A percentile compares a stretch with the other conserved stretches of the same genome.
phyloP scores from a whole-genome alignment of 352 stramenopile species.

The Blastocystis sp. region DNA sequence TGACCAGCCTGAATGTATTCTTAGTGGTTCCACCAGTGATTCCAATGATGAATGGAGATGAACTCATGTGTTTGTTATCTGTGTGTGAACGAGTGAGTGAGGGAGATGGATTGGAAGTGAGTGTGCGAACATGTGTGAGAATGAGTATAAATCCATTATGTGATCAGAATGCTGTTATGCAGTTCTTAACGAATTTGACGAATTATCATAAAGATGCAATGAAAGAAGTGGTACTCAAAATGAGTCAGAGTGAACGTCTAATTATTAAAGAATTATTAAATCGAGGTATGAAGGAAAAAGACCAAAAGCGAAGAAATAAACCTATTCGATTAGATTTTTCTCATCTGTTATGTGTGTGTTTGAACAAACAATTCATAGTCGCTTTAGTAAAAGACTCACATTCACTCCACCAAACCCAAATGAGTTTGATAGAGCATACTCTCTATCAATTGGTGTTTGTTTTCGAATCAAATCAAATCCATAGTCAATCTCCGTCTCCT shows the following conservation, averaged over 20 bases:
- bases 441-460: constrained; percentile 73
- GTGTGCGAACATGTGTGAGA: background rate
- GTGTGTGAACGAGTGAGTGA: background rate
- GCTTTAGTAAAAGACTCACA: constrained; percentile 69
- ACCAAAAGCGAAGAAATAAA: too few relatives aligned
- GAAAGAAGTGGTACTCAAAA: too few relatives aligned
- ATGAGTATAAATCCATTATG: background rate
- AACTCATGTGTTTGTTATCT: background rate
- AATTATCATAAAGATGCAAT: too few relatives aligned
- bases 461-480: constrained; percentile 72
- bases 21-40: background rate
- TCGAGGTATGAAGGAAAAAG: too few relatives aligned
- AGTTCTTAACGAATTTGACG: too few relatives aligned
- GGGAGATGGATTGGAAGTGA: background rate
- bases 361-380: constrained; percentile 17
- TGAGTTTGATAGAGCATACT: constrained; percentile 86
- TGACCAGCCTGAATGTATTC: background rate
- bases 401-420: constrained; percentile 97
- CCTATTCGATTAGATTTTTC: too few relatives aligned
- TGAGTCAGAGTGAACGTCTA: too few relatives aligned
- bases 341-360: background rate
- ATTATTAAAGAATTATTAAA: too few relatives aligned
- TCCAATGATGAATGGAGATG: background rate
- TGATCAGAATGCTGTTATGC: background rate
- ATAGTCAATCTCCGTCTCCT: constrained; percentile 76